A percentile compares a stretch with the other conserved stretches of the same genome.
These are phyloP conservation scores for Cercospora janseana DNA, from an alignment of 2,329 filamentous ascomycete species.

Conservation along the genomic window DNA sequence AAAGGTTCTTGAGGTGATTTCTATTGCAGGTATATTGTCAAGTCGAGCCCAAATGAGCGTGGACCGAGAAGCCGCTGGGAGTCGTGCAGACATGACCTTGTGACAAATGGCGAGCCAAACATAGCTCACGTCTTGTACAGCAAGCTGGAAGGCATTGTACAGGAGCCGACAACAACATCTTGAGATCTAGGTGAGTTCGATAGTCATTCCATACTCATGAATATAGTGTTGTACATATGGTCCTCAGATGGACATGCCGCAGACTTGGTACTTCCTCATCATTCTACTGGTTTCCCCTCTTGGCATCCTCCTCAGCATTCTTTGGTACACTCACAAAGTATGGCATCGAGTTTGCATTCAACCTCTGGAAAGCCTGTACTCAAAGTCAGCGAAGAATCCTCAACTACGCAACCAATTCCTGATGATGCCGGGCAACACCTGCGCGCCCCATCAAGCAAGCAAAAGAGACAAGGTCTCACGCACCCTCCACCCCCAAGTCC, in stretches of 20 bases:
- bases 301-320: slow-evolving; percentile 52
- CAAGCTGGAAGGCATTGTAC: too few species aligned
- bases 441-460: neutral
- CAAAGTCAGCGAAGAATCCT: slow-evolving; percentile 7
- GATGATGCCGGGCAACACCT: neutral
- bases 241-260: neutral
- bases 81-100: too few species aligned
- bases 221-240: too few species aligned
- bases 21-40: neutral
- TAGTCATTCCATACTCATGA: neutral
- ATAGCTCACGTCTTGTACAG: too few species aligned
- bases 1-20: too few species aligned
- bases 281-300: slow-evolving; percentile 48
- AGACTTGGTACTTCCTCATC: neutral
- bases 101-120: too few species aligned
- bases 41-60: too few species aligned
- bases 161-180: too few species aligned
- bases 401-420: too few species aligned
- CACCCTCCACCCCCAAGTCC: slow-evolving; percentile 44
- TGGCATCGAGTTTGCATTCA: slow-evolving; percentile 54
- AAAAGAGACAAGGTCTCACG: slow-evolving; percentile 22
- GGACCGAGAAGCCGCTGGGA: too few species aligned
- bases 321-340: slow-evolving; percentile 54
- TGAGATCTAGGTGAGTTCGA: too few species aligned
- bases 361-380: slow-evolving; percentile 51